These are phyloP conservation scores for Trichoderma sp. DNA, from an alignment of 2,329 filamentous ascomycete species.

Conservation along the genomic window DNA sequence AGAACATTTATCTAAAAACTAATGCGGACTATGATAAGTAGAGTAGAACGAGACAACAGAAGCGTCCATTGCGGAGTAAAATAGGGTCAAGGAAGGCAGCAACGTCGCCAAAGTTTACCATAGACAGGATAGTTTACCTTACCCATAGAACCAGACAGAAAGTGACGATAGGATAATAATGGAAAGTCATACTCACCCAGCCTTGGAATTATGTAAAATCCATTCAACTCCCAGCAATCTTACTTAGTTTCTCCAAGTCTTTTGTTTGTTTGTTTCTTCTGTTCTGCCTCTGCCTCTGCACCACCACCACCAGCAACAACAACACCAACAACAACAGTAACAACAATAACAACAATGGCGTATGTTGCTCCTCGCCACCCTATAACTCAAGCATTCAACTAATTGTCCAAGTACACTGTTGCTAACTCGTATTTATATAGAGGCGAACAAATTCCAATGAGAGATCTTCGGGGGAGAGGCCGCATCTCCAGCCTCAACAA, in stretches of 20 bases:
- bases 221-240: background rate
- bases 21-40: too few species aligned
- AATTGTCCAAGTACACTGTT: background rate
- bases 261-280: too few species aligned
- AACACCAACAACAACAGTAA: too few species aligned
- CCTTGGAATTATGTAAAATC: background rate
- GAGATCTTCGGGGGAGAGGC: too few species aligned
- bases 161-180: slow-evolving; percentile 1
- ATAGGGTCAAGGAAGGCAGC: background rate
- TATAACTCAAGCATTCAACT: background rate
- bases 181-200: background rate
- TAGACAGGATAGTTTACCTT: background rate
- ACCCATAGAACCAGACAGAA: background rate
- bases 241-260: too few species aligned
- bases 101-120: slow-evolving; percentile 2
- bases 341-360: background rate
- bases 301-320: background rate
- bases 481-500: too few species aligned
- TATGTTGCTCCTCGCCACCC: background rate
- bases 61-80: too few species aligned
- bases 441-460: too few species aligned
- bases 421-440: background rate
- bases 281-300: background rate
- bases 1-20: too few species aligned
- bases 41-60: too few species aligned